Conservation (phyloP, 441 rosid species). For the Erodium trifolium region DNA sequence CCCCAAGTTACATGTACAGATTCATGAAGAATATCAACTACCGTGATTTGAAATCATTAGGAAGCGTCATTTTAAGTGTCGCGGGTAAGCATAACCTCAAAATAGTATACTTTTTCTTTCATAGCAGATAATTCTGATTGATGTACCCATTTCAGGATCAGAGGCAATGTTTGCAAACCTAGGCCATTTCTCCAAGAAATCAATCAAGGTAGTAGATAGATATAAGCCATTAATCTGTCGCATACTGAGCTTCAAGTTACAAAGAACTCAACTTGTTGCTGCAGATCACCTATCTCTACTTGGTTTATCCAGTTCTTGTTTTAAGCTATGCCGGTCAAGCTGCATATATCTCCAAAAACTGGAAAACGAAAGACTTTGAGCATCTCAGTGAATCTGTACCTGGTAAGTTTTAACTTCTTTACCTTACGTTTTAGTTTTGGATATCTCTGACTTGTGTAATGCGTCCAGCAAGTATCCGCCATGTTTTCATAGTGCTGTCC, state of each 20-base stretch:
- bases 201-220: slow-evolving; percentile 37
- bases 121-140: slow-evolving; percentile 1
- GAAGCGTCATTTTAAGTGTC: slow-evolving; percentile 45
- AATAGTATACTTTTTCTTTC: not conserved
- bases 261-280: slow-evolving; percentile 7
- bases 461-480: slow-evolving; percentile 34
- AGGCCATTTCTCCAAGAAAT: slow-evolving; percentile 60
- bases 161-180: slow-evolving; percentile 69
- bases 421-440: no score
- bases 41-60: slow-evolving; percentile 38
- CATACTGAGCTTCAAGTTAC: not conserved
- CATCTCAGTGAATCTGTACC: slow-evolving; percentile 48
- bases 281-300: slow-evolving; percentile 45
- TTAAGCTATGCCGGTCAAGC: slow-evolving; percentile 59
- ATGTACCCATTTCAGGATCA: slow-evolving; percentile 34
- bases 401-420: slow-evolving; percentile 19
- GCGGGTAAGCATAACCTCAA: slow-evolving; percentile 33
- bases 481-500: slow-evolving; percentile 35
- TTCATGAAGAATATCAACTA: slow-evolving; percentile 28
- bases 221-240: not conserved
- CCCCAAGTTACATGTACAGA: slow-evolving; percentile 41
- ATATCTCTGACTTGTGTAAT: slow-evolving; percentile 18
- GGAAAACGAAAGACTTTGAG: slow-evolving; percentile 25
- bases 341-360: slow-evolving; percentile 47
- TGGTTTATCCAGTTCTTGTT: slow-evolving; percentile 46